Evolutionary conservation across 1,139 yeast species (phyloP).

Genomic region (Saccharomyces hybrid): DNA sequence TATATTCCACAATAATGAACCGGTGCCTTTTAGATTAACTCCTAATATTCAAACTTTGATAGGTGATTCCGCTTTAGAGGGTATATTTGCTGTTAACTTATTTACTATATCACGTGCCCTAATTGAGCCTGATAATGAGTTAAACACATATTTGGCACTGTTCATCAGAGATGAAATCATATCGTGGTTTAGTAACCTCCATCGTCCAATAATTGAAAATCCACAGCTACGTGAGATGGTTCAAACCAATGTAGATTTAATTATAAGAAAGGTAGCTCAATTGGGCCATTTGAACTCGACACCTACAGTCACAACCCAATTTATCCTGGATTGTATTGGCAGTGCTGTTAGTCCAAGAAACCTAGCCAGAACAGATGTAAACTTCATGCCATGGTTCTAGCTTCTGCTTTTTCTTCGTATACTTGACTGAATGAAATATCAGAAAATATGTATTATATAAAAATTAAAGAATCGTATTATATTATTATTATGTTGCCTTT

Average conservation of each 20-base stretch:
- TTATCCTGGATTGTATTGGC: conserved; percentile 81
- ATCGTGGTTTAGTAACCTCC: conserved; percentile 87
- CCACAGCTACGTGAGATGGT: conserved; percentile 83
- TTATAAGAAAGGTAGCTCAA: conserved; percentile 60
- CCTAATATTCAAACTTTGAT: conserved; percentile 90
- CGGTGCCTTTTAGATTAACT: conserved; percentile 92
- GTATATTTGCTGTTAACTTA: conserved; percentile 77
- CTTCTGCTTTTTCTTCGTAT: neutral
- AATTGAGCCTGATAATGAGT: conserved; percentile 83
- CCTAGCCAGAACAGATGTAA: conserved; percentile 83
- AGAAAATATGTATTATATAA: neutral
- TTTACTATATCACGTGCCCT: conserved; percentile 83
- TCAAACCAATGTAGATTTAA: conserved; percentile 76
- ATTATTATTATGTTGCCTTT: neutral
- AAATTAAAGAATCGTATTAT: neutral
- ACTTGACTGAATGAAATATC: neutral
- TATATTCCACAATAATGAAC: conserved; percentile 84
- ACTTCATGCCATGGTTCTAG: conserved; percentile 88
- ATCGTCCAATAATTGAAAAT: conserved; percentile 49
- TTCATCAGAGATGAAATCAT: conserved; percentile 93
- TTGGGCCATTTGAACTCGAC: conserved; percentile 75
- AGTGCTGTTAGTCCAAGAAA: conserved; percentile 95
- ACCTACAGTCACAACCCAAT: conserved; percentile 81
- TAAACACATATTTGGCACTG: conserved; percentile 78
- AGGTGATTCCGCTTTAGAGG: conserved; percentile 90